Conservation (phyloP, 495 filamentous ascomycete species). For the Hypoxylon lenormandii region DNA sequence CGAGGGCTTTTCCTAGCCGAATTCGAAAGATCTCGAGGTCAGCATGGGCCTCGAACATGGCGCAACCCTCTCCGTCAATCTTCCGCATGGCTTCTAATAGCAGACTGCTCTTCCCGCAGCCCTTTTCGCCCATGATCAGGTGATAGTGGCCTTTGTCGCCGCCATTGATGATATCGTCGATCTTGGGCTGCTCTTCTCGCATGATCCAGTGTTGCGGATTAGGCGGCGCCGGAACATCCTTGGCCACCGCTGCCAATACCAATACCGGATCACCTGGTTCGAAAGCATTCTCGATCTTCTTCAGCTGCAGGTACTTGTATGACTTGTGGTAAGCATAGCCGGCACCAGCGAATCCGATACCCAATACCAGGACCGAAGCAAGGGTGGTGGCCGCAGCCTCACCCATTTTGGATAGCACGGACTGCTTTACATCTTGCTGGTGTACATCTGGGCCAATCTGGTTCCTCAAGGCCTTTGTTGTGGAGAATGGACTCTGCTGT, state of each 20-base stretch:
- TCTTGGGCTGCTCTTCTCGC: slow-evolving; percentile 79
- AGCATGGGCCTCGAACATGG: slow-evolving; percentile 95
- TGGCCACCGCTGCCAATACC: slow-evolving; percentile 81
- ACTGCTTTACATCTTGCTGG: slow-evolving; percentile 47
- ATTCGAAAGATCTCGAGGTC: slow-evolving; percentile 96
- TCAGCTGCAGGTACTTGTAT: slow-evolving; percentile 88
- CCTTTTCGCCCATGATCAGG: slow-evolving; percentile 94
- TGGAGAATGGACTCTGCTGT: slow-evolving; percentile 40
- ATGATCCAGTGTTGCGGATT: slow-evolving; percentile 79
- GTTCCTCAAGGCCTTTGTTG: slow-evolving; percentile 23
- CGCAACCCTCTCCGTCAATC: slow-evolving; percentile 82
- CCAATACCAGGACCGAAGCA: slow-evolving; percentile 85
- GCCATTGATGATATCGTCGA: slow-evolving; percentile 83
- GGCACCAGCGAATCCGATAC: slow-evolving; percentile 74
- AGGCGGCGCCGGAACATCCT: slow-evolving; percentile 62
- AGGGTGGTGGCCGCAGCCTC: slow-evolving; percentile 87
- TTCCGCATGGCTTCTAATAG: slow-evolving; percentile 92
- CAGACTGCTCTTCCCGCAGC: slow-evolving; percentile 96
- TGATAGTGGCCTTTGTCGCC: slow-evolving; percentile 81
- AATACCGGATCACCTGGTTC: slow-evolving; percentile 90
- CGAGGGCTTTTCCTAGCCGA: slow-evolving; percentile 88
- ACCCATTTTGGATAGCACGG: slow-evolving; percentile 75
- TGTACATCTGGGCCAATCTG: slow-evolving; percentile 31
- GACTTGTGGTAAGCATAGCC: slow-evolving; percentile 87
- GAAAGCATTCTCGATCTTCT: slow-evolving; percentile 96